phyloP scores from a whole-genome alignment of 2,329 filamentous ascomycete species.

The Cercospora zeae-maydis region DNA sequence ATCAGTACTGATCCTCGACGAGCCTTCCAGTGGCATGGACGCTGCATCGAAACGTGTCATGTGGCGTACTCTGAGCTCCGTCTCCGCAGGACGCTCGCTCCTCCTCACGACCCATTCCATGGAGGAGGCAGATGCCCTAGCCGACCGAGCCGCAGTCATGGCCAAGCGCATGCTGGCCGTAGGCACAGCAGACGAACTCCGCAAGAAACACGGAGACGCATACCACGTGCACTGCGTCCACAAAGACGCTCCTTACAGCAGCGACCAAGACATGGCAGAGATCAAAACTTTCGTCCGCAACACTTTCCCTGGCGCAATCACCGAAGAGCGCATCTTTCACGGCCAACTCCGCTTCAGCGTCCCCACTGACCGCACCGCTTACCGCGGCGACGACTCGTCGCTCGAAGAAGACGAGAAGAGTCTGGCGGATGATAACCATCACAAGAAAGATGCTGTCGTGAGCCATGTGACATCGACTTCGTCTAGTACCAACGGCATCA shows the following conservation, averaged over 20 bases:
- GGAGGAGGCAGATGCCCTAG: conserved; percentile 91
- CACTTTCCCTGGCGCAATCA: conserved; percentile 60
- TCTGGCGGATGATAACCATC: background rate
- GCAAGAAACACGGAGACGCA: conserved; percentile 70
- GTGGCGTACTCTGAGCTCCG: conserved; percentile 78
- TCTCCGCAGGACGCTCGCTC: conserved; percentile 73
- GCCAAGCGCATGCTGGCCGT: conserved; percentile 80
- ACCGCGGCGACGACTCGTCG: conserved; percentile 17
- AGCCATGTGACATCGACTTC: background rate
- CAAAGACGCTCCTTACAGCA: conserved; percentile 68
- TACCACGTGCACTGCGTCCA: conserved; percentile 81
- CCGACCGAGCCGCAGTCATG: conserved; percentile 79
- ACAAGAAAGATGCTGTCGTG: conserved; percentile 14
- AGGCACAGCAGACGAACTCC: conserved; percentile 68
- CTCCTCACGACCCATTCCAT: conserved; percentile 90
- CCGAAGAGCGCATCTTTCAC: conserved; percentile 74
- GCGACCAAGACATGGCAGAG: conserved; percentile 61
- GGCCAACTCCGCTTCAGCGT: conserved; percentile 85
- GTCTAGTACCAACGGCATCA: conserved; percentile 50
- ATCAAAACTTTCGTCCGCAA: conserved; percentile 64
- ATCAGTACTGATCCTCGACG: conserved; percentile 79
- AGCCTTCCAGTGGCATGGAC: conserved; percentile 84
- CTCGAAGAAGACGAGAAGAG: conserved; percentile 11
- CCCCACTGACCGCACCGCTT: conserved; percentile 43
- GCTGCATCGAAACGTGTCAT: conserved; percentile 87